A percentile compares a stretch with the other conserved stretches of the same genome.
These are phyloP conservation scores for Nitzschia sp. DNA, from an alignment of 108 stramenopile species.

Conservation along the genomic window DNA sequence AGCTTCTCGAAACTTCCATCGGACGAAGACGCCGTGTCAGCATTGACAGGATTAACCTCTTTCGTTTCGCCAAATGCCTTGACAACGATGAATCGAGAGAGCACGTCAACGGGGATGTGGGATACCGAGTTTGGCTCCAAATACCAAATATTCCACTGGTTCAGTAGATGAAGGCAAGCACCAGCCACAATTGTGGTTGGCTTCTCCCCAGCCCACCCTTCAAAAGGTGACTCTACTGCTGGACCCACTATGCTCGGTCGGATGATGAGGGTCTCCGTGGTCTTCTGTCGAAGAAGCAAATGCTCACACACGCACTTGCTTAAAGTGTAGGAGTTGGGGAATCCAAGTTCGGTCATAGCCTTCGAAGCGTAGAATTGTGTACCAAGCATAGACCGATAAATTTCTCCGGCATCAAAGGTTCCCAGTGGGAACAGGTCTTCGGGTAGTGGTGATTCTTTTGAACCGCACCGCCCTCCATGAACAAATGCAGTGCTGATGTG, in stretches of 20 bases:
- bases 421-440: slow-evolving; percentile 59
- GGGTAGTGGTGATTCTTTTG: slow-evolving; percentile 49
- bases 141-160: slow-evolving; percentile 81
- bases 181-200: slow-evolving; percentile 89
- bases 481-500: slow-evolving; percentile 90
- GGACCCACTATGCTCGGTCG: slow-evolving; percentile 90
- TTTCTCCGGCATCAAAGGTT: slow-evolving; percentile 59
- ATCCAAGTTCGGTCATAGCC: slow-evolving; percentile 73
- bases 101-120: slow-evolving; percentile 84
- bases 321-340: slow-evolving; percentile 87
- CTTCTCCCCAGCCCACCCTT: slow-evolving; percentile 86
- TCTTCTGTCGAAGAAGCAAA: slow-evolving; percentile 43
- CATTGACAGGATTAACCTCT: not conserved
- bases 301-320: slow-evolving; percentile 90
- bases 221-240: slow-evolving; percentile 63
- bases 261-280: slow-evolving; percentile 66
- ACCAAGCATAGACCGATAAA: slow-evolving; percentile 79
- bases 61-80: slow-evolving; percentile 46
- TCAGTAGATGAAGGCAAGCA: slow-evolving; percentile 68
- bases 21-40: slow-evolving; percentile 8
- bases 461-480: slow-evolving; percentile 72
- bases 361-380: slow-evolving; percentile 76
- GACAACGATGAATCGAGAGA: slow-evolving; percentile 58
- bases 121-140: slow-evolving; percentile 62
- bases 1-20: slow-evolving; percentile 27